Evolutionary conservation across 805 yeast genomes (phyloP).

Genomic region (Grigorovia jiainica): DNA sequence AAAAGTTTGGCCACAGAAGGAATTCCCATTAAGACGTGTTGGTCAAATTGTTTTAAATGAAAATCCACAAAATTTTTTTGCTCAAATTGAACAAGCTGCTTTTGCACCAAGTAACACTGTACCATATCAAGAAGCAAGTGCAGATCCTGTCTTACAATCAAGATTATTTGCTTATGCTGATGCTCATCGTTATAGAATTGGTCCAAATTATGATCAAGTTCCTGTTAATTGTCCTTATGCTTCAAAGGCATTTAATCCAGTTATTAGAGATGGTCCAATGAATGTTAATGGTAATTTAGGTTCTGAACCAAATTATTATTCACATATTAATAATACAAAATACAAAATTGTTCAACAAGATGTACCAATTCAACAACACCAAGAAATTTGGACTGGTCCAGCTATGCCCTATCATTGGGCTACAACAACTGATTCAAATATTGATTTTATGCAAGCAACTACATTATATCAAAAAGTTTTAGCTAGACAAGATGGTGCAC

Average conservation of each 20-base stretch:
- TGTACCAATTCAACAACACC: slow-evolving; percentile 45
- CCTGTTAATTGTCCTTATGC: slow-evolving; percentile 84
- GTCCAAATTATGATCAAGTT: slow-evolving; percentile 67
- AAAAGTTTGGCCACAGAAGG: slow-evolving; percentile 84
- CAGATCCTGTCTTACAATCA: slow-evolving; percentile 77
- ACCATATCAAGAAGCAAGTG: slow-evolving; percentile 73
- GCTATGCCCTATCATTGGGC: slow-evolving; percentile 86
- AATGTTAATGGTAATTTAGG: slow-evolving; percentile 63
- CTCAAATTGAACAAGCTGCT: slow-evolving; percentile 80
- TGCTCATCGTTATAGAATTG: slow-evolving; percentile 73
- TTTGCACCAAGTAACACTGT: slow-evolving; percentile 80
- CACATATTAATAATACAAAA: slow-evolving; percentile 27
- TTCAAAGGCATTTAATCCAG: slow-evolving; percentile 50
- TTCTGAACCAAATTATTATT: slow-evolving; percentile 62
- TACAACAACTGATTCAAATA: slow-evolving; percentile 41
- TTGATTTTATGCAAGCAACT: slow-evolving; percentile 71
- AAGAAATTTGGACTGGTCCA: slow-evolving; percentile 75
- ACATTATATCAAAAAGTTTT: slow-evolving; percentile 64
- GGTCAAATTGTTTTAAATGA: slow-evolving; percentile 74
- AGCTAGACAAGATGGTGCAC: slow-evolving; percentile 73
- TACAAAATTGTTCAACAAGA: slow-evolving; percentile 24
- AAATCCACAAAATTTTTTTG: slow-evolving; percentile 80
- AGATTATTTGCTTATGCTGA: slow-evolving; percentile 78
- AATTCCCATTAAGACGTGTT: slow-evolving; percentile 78
- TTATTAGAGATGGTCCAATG: slow-evolving; percentile 79